Evolutionary conservation across 192 early-diverging fungal genomes (phyloP).

Genomic region (Glomus cerebriforme): DNA sequence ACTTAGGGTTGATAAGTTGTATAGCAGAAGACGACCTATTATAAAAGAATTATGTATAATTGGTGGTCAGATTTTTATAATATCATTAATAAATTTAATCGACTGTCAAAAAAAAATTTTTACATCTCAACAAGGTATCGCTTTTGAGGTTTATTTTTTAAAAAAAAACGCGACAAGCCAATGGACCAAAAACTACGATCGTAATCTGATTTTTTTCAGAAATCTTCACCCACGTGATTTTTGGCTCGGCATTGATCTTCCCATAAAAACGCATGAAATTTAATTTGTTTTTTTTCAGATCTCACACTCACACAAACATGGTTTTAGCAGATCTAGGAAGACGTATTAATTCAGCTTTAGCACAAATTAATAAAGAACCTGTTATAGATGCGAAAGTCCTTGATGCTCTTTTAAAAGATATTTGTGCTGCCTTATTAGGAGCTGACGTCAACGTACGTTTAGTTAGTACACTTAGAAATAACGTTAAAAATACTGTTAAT

Average conservation of each 20-base stretch:
- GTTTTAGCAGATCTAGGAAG: conserved; percentile 90
- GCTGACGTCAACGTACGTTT: conserved; percentile 91
- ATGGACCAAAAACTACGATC: no score
- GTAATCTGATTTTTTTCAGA: no score
- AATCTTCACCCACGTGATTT: no score
- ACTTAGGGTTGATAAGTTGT: conserved; percentile 95
- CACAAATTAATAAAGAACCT: conserved; percentile 75
- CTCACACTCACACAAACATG: conserved; percentile 58
- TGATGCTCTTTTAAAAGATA: conserved; percentile 81
- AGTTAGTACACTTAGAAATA: conserved; percentile 79
- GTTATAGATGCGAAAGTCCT: conserved; percentile 88
- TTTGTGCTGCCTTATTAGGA: conserved; percentile 85
- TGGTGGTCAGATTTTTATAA: no score
- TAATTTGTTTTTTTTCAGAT: not conserved
- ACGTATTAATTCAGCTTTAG: conserved; percentile 83
- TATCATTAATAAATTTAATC: no score
- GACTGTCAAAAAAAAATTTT: no score
- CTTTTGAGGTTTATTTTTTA: no score
- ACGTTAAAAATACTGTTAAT: conserved; percentile 81
- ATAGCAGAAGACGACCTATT: conserved; percentile 70
- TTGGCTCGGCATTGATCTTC: no score
- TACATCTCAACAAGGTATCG: no score
- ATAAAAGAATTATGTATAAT: not conserved
- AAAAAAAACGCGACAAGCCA: no score
- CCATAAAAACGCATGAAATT: no score